Evolutionary conservation across 2,329 filamentous ascomycete species (phyloP), one percentile per base, ranked within the genome.

Genomic region (Aspergillus floridensis): DNA sequence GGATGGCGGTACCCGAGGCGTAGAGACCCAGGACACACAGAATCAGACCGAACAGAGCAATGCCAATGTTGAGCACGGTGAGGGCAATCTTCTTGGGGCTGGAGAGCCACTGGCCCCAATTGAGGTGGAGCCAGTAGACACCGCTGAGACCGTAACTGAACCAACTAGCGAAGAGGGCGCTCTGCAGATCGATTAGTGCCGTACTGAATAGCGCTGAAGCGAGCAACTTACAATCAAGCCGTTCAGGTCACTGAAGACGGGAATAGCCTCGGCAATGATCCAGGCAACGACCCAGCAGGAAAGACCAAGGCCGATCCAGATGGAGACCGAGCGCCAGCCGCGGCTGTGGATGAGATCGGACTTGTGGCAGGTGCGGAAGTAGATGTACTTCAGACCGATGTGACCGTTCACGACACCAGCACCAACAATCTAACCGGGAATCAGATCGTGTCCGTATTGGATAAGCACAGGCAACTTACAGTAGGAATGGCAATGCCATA

Each of bases 401-500:
- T 87, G 83, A 4, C 82, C 86, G 66, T 88, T 86, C 61, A 91
- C 86, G 5, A 89, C 86, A 50, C 87, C 88, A 0, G 87, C 85
- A 52, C 90, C 83, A 35, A 90, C 77, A 59, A 90, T 89, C 71
- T 73, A 54, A 19, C 32, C 32, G 14, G 10, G 16, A 8, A 12
- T 56, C 14, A 60, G 47, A 12, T 5, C 22, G 14, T 11, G 21
- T 53, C n/a, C 10, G 29, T 29, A 16, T 11, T 1, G 22, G 2
- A 6, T 47, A 4, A 44, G 6, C 16, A 7, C 14, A 19, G 6
- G 6, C 16, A 11, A 7, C 64, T 31, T 54, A 75, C 72, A 3
- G 88, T 89, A 10, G 87, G 87, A 3, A 87, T 80, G 1, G 88
- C 88, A 57, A 90, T 76, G 22, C 85, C 87, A 74, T 85, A 90